A percentile compares a stretch with the other conserved stretches of the same genome.
These are phyloP conservation scores for Nannizzia gypsea DNA, from an alignment of 2,329 filamentous ascomycete genomes.

Conservation along the genomic window DNA sequence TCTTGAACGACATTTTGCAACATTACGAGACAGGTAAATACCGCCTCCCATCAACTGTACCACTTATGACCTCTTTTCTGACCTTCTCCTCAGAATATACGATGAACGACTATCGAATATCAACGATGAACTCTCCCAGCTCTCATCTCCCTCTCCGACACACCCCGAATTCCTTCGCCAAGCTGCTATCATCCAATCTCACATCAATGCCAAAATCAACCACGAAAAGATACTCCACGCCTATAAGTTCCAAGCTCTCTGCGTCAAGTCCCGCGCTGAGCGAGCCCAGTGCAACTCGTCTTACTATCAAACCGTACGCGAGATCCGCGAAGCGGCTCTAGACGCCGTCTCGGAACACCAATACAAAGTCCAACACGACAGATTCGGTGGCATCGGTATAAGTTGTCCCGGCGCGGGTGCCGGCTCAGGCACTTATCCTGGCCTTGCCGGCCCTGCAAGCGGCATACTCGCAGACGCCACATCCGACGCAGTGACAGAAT, in stretches of 20 bases:
- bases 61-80: neutral
- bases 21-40: constrained; percentile 55
- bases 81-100: constrained; percentile 52
- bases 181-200: constrained; percentile 73
- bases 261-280: constrained; percentile 65
- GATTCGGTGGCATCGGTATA: constrained; percentile 44
- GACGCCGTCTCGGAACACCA: constrained; percentile 77
- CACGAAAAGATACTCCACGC: constrained; percentile 62
- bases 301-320: constrained; percentile 76
- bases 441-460: neutral
- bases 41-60: constrained; percentile 2
- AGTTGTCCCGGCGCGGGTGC: constrained; percentile 2
- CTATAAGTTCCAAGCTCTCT: constrained; percentile 61
- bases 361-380: constrained; percentile 84
- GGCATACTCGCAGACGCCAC: neutral
- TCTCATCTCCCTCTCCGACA: constrained; percentile 48
- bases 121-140: constrained; percentile 54
- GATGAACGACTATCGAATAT: constrained; percentile 76
- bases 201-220: constrained; percentile 66
- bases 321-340: constrained; percentile 67
- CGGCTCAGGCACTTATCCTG: neutral
- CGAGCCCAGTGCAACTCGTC: constrained; percentile 79
- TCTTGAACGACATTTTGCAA: constrained; percentile 79
- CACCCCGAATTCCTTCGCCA: constrained; percentile 87
- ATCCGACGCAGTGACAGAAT: constrained; percentile 62